Evolutionary conservation across 257 asterid species (phyloP).

Genomic region (Marsdenia floribunda): DNA sequence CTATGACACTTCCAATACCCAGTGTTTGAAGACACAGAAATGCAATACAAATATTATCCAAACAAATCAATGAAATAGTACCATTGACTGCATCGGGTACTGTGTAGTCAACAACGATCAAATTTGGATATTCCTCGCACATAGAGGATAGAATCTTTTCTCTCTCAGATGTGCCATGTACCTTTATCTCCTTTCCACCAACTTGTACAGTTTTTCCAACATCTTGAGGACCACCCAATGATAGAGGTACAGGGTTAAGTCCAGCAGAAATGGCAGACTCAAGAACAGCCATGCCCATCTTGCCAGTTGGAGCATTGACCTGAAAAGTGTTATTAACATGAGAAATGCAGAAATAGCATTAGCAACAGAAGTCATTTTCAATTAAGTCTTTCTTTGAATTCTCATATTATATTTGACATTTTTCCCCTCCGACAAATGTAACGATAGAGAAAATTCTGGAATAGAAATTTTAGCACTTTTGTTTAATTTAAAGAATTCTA

Average conservation of each 20-base stretch:
- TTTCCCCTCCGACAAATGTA: neutral
- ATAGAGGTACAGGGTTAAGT: conserved; percentile 62
- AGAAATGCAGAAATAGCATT: neutral
- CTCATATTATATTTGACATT: neutral
- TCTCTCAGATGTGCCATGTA: conserved; percentile 61
- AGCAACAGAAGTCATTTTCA: neutral
- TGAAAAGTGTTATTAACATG: conserved; percentile 17
- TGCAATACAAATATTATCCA: neutral
- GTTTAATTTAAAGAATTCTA: neutral
- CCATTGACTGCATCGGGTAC: conserved; percentile 86
- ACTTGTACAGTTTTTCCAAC: conserved; percentile 59
- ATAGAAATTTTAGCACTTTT: neutral
- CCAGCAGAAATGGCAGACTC: conserved; percentile 93
- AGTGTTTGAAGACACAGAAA: neutral
- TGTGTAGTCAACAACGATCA: conserved; percentile 83
- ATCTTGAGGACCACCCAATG: conserved; percentile 74
- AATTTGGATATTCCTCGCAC: conserved; percentile 51
- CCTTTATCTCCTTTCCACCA: conserved; percentile 60
- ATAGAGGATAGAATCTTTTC: conserved; percentile 46
- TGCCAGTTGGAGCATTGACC: conserved; percentile 92
- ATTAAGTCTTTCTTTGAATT: neutral
- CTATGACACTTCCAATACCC: neutral
- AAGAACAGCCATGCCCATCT: conserved; percentile 92
- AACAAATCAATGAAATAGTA: conserved; percentile 15
- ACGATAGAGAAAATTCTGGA: neutral